Percentiles rank a stretch among this genome's conserved stretches.
Evolutionary conservation across 805 yeast species (phyloP).

Genomic region (Komagataella populi): DNA sequence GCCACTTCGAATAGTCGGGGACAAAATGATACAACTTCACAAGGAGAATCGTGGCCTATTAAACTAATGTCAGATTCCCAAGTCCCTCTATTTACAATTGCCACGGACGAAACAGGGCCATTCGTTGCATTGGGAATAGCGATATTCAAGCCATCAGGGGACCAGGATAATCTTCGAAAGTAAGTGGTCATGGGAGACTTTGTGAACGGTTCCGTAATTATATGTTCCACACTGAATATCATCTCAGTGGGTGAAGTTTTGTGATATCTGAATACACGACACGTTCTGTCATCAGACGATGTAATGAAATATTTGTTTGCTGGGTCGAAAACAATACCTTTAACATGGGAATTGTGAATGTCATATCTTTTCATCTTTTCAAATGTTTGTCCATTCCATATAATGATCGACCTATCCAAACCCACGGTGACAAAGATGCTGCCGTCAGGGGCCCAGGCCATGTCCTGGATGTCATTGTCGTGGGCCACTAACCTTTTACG

Average conservation of each 20-base stretch:
- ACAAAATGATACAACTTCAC: constrained; percentile 67
- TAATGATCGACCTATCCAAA: constrained; percentile 78
- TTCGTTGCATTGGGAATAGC: constrained; percentile 81
- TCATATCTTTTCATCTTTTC: constrained; percentile 82
- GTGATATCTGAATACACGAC: constrained; percentile 78
- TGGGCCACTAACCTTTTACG: constrained; percentile 89
- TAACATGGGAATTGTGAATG: constrained; percentile 88
- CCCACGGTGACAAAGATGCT: constrained; percentile 88
- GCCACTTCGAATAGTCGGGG: constrained; percentile 39
- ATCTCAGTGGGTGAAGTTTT: constrained; percentile 52
- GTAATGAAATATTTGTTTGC: constrained; percentile 97
- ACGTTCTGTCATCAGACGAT: constrained; percentile 89
- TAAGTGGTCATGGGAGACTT: constrained; percentile 89
- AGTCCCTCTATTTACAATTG: constrained; percentile 59
- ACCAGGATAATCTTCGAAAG: constrained; percentile 78
- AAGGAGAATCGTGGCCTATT: constrained; percentile 77
- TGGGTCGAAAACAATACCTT: constrained; percentile 95
- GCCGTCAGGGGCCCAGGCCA: constrained; percentile 97
- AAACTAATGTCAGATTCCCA: constrained; percentile 69
- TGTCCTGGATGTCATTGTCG: constrained; percentile 94
- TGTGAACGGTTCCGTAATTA: constrained; percentile 72
- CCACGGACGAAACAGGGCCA: constrained; percentile 69
- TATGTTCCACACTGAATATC: constrained; percentile 77
- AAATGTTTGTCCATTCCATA: constrained; percentile 90
- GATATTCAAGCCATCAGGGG: constrained; percentile 80